Base-by-base conservation (phyloP, 805 yeast species). In the Kluyveromyces aestuarii region DNA sequence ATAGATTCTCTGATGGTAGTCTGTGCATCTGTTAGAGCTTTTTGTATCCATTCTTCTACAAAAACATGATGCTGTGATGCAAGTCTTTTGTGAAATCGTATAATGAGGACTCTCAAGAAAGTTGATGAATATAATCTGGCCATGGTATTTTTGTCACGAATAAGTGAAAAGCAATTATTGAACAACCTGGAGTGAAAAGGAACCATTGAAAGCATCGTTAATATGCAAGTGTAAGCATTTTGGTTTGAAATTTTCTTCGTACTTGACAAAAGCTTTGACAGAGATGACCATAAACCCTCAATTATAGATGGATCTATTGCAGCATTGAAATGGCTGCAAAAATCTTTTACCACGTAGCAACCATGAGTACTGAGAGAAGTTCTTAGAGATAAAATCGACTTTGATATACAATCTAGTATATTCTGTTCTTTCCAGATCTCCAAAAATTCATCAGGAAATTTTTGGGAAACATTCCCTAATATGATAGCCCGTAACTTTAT, bases 361-460 rank as follows among this genome's bases (percentile, higher is more conserved):
- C 89, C 87, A 58, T 85, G 77, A 2, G 79, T 69, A 1, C 90
- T 80, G 18, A 93, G 71, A 0, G 96, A 85, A 0, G 99, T 93
- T 59, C 99, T 72, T 49, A 93, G 70, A 0, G 98, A 89, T 8
- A 73, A 57, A 1, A 81, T 72, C 0, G 87, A 79, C 55, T 86
- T 87, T 46, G 74, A 66, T 2, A 90, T 74, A 10, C 84, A 81
- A 16, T 81, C 89, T 2, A 73, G 62, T 40, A 84, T 59, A 30
- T 71, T 70, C 14, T 75, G 60, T 37, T 51, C 59, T 59, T 61
- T 53, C 53, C 70, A 54, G 50, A 62, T 42, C 0, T 59, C 47
- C 1, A 73, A 54, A 27, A 76, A 66, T 46, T 68, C 68, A 0
- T 66, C 67, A 5, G 73, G 66, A 51, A 62, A 68, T 1, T 71